Evolutionary conservation across 495 filamentous ascomycete species (phyloP), one percentile per base, ranked within the genome.

Genomic region (Aspergillus olivimuriae): DNA sequence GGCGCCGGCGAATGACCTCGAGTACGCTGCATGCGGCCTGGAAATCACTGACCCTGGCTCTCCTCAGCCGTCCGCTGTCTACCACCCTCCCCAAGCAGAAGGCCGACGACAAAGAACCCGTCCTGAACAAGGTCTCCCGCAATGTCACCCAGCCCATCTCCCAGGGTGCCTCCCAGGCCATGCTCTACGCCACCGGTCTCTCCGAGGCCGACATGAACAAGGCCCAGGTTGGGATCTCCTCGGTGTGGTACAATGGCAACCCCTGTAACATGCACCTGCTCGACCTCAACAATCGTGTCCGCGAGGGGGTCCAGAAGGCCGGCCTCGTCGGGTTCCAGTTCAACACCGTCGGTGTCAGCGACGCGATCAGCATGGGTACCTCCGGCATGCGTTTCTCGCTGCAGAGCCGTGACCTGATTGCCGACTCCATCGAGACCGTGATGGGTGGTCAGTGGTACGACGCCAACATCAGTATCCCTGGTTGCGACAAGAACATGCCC

Each of bases 371-470:
- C 35, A 77, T 77, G 74, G 74, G 74, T 22, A 77, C 80, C 26
- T 66, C 72, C 19, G 68, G 92, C 42, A 98, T 98, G 92, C 80
- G 94, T 43, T 98, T 86, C 71, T 90, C 84, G 43, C 69, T 98
- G 44, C 92, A 97, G 69, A 92, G 86, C 45, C 76, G 92, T 58
- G 92, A 98, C 61, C 73, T 98, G 49, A 98, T 98, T 57, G 92
- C 92, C 49, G 94, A 98, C 66, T 90, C 85, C 24, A 92, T 98
- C 53, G 94, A 98, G 76, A 97, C 94, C 5, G 92, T 97, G 31
- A 98, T 98, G 92, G 80, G 87, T 37, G 92, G 87, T 10, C 92
- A 98, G 73, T 98, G 92, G 94, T 98, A 98, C 62, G 92, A 98
- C 65, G 92, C 86, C 58, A 97, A 97, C 62, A 87, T 98, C 60